A percentile compares a stretch with the other conserved stretches of the same genome.
Evolutionary conservation across 116 monocot genomes (phyloP).

Genomic region (Phalaenopsis hybrid): DNA sequence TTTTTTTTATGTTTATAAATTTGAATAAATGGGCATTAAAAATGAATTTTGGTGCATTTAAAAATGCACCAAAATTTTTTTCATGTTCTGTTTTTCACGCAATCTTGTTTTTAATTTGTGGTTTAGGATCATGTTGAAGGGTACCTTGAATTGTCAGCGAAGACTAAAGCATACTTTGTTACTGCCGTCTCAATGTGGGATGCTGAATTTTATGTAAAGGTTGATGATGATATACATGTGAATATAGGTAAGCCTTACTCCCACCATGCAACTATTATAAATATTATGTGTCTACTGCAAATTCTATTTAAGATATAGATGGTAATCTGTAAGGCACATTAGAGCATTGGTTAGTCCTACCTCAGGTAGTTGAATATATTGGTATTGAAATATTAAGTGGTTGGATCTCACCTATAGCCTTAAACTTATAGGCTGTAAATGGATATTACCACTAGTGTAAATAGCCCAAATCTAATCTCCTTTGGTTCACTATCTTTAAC

Average conservation of each 20-base stretch:
- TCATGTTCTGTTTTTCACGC: no score
- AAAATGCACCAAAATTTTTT: no score
- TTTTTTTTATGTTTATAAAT: background rate
- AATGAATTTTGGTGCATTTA: background rate
- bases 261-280: background rate
- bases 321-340: background rate
- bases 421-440: no score
- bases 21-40: background rate
- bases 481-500: no score
- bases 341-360: background rate
- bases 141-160: conserved; percentile 90
- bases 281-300: background rate
- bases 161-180: conserved; percentile 84
- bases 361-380: background rate
- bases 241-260: conserved; percentile 60
- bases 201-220: conserved; percentile 96
- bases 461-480: no score
- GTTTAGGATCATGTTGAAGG: conserved; percentile 96
- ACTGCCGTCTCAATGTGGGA: conserved; percentile 90
- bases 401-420: no score
- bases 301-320: background rate
- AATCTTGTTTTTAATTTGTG: background rate
- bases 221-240: conserved; percentile 98
- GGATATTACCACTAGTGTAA: no score
- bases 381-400: background rate